Percentiles rank a stretch among this genome's conserved stretches.
These are phyloP conservation scores for Cystofilobasidium bisporidii DNA, from an alignment of 768 basidiomycete genomes.

Conservation along the genomic window DNA sequence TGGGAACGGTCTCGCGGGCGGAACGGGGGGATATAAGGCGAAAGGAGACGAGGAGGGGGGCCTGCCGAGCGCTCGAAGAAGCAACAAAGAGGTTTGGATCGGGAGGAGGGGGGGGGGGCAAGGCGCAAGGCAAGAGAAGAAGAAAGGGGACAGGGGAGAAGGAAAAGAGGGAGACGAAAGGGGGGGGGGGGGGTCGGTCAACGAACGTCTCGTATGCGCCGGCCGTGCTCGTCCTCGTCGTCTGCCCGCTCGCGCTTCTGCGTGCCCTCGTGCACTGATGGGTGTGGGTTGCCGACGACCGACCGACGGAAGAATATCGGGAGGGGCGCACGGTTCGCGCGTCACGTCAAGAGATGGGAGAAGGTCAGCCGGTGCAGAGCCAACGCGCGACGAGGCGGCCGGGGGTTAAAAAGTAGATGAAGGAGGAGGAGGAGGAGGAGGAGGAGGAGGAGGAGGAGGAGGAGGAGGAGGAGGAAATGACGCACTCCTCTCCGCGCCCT, in stretches of 20 bases:
- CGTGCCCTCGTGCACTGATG: conserved; percentile 16
- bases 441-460: not conserved
- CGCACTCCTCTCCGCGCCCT: conserved; percentile 27
- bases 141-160: too few species aligned
- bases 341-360: too few species aligned
- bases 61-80: too few species aligned
- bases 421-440: not conserved
- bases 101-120: too few species aligned
- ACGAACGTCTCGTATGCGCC: conserved; percentile 9
- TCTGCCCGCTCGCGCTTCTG: conserved; percentile 22
- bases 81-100: too few species aligned
- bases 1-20: not conserved
- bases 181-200: not conserved
- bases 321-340: too few species aligned
- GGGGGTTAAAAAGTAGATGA: too few species aligned
- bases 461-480: not conserved
- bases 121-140: too few species aligned
- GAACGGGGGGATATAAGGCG: not conserved
- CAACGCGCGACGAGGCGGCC: too few species aligned
- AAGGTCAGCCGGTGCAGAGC: too few species aligned
- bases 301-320: too few species aligned
- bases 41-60: not conserved
- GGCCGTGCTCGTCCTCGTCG: conserved; percentile 13
- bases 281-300: too few species aligned
- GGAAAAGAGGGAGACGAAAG: not conserved